Evolutionary conservation across 257 asterid species (phyloP).

Genomic region (Forsythia suspensa): DNA sequence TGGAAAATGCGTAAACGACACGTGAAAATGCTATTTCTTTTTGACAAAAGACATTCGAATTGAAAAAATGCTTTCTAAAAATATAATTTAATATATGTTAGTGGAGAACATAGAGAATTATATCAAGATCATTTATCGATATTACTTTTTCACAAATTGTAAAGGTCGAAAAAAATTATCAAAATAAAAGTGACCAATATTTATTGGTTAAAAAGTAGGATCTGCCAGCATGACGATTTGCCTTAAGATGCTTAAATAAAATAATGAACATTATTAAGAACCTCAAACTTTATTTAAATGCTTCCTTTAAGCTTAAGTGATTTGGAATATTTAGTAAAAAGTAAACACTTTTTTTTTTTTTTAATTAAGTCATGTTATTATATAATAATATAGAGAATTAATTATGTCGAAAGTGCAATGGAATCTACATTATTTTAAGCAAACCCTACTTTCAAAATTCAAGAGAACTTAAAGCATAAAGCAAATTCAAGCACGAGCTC

Average conservation of each 20-base stretch:
- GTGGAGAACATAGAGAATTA: too few relatives aligned
- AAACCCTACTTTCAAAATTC: conserved; percentile 4
- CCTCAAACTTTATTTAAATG: not conserved
- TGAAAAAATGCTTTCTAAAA: too few relatives aligned
- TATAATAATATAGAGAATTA: conserved; percentile 6
- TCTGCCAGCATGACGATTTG: not conserved
- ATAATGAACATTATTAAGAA: not conserved
- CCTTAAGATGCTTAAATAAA: not conserved
- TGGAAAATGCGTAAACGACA: too few relatives aligned
- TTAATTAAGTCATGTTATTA: not conserved
- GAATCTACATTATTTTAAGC: not conserved
- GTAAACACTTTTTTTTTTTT: not conserved
- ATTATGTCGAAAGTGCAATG: conserved; percentile 17
- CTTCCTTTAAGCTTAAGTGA: not conserved
- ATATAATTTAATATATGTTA: too few relatives aligned
- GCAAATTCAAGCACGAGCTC: conserved; percentile 3
- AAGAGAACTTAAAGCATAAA: conserved; percentile 10
- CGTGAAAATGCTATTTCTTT: too few relatives aligned
- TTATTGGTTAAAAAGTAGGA: not conserved
- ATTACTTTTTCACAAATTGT: too few relatives aligned
- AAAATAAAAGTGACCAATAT: not conserved
- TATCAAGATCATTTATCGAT: too few relatives aligned
- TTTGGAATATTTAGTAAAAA: not conserved
- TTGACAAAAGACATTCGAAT: too few relatives aligned
- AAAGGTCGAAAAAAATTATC: too few relatives aligned